These are phyloP conservation scores for Simplicillium sp. DNA, from an alignment of 2,329 filamentous ascomycete species.

Conservation along the genomic window DNA sequence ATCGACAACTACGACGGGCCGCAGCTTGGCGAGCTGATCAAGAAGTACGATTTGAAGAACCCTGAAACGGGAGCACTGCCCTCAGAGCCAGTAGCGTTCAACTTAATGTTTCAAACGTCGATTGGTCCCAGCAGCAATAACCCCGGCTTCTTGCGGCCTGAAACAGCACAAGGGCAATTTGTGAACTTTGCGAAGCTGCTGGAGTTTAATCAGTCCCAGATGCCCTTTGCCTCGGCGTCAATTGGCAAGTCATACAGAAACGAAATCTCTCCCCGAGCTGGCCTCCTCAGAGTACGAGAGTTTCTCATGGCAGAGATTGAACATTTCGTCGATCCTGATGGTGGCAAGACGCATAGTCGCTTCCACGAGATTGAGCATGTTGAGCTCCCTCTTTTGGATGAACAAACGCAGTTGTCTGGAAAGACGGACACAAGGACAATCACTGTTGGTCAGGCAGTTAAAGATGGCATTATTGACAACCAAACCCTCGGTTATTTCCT, in stretches of 20 bases:
- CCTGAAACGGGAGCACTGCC: constrained; percentile 70
- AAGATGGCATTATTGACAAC: constrained; percentile 78
- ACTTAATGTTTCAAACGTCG: constrained; percentile 96
- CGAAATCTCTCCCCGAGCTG: constrained; percentile 88
- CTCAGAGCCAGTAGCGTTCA: constrained; percentile 79
- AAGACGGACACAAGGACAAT: constrained; percentile 67
- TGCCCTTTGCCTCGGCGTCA: constrained; percentile 95
- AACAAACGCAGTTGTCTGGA: constrained; percentile 76
- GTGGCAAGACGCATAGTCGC: constrained; percentile 87
- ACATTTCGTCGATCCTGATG: constrained; percentile 91
- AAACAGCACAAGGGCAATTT: constrained; percentile 97
- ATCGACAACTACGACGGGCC: constrained; percentile 93
- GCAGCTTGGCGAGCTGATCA: constrained; percentile 79
- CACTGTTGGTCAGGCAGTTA: constrained; percentile 78
- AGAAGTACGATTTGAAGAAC: constrained; percentile 85
- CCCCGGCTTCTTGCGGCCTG: constrained; percentile 78
- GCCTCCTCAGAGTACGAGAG: constrained; percentile 87
- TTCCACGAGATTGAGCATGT: constrained; percentile 80
- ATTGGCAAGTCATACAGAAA: constrained; percentile 98
- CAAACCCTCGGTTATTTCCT: constrained; percentile 98
- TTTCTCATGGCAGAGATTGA: constrained; percentile 99
- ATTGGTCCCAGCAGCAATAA: constrained; percentile 89
- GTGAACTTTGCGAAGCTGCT: constrained; percentile 93
- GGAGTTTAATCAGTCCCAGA: constrained; percentile 88
- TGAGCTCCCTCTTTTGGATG: constrained; percentile 76